Base-by-base conservation (phyloP, 2,329 filamentous ascomycete genomes). In the Calonectria ilicicola region DNA sequence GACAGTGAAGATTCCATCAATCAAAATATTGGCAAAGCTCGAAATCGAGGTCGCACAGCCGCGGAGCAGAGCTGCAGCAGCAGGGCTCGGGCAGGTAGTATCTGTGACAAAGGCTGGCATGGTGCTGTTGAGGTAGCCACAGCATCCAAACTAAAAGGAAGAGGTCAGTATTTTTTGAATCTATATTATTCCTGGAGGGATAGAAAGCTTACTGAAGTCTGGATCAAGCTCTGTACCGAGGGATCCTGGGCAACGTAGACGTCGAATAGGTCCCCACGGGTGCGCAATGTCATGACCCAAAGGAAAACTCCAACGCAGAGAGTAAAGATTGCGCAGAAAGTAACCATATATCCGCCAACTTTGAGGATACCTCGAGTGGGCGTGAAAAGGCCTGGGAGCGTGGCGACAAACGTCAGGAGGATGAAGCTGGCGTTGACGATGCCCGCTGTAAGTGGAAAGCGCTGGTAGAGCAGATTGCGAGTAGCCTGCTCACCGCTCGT, bases 1-100 rank as follows among this genome's bases (percentile, higher is more conserved):
- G 27, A 91, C 91, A 1, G 94, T 97, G 83, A 96, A 97, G 80
- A 96, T 91, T 69, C 91, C 85, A 83, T 95, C 93, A 75, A 96
- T 86, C 80, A 93, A 94, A 70, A 86, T 85, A 83, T 95, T 95
- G 71, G 92, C 89, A 79, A 93, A 95, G 67, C 86, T 89, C 27
- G 90, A 89, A 77, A 97, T 91, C 1, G 92, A 89, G 2, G 89
- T 87, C 19, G 93, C 89, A 81, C 94, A 97, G 10, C 94, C 93
- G 69, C 89, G 88, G 81, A 93, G 89, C 42, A 94, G 87, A 17
- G 93, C 92, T 2, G 94, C 94, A 44, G 92, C 89, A 2, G 93
- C 90, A 8, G 93, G 90, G 80, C 91, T 94, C 12, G 91, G 88
- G 82, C 94, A 97, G 2, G 89, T 90, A 7, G 83, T 76, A 78